Evolutionary conservation across 1,284 basidiomycete genomes (phyloP).

Genomic region (Uromyces viciae-fabae): DNA sequence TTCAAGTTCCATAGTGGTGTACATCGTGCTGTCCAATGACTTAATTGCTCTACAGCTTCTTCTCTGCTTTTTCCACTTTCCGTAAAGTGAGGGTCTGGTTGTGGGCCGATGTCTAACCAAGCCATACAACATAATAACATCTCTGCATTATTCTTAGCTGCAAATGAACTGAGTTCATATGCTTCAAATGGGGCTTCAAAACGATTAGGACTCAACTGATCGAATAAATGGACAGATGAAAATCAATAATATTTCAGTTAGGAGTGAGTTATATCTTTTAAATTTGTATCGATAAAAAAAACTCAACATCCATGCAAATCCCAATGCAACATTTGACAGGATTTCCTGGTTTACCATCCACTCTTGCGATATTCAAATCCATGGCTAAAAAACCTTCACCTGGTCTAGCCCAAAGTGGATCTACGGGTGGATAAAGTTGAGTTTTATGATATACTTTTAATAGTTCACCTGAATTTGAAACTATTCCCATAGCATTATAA

Average conservation of each 20-base stretch:
- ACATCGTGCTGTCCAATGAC: constrained; percentile 30
- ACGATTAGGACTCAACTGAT: constrained; percentile 19
- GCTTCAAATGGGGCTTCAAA: constrained; percentile 43
- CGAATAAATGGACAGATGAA: background rate
- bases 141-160: constrained; percentile 24
- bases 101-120: constrained; percentile 22
- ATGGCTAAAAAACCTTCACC: constrained; percentile 29
- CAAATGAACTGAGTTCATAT: constrained; percentile 36
- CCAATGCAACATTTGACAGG: constrained; percentile 38
- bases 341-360: background rate
- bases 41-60: constrained; percentile 10
- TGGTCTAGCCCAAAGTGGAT: constrained; percentile 37
- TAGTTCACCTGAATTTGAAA: constrained; percentile 24
- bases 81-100: constrained; percentile 17
- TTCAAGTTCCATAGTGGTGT: constrained; percentile 24
- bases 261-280: background rate
- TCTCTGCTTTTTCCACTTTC: constrained; percentile 22
- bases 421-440: constrained; percentile 35
- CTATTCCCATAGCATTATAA: constrained; percentile 37
- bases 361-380: constrained; percentile 28
- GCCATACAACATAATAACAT: constrained; percentile 36
- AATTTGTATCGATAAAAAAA: background rate
- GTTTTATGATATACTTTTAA: constrained; percentile 38
- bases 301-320: constrained; percentile 44
- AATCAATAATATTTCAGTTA: background rate